A percentile compares a stretch with the other conserved stretches of the same genome.
These are phyloP conservation scores for Peziza echinospora DNA, from an alignment of 495 filamentous ascomycete species.

Conservation along the genomic window DNA sequence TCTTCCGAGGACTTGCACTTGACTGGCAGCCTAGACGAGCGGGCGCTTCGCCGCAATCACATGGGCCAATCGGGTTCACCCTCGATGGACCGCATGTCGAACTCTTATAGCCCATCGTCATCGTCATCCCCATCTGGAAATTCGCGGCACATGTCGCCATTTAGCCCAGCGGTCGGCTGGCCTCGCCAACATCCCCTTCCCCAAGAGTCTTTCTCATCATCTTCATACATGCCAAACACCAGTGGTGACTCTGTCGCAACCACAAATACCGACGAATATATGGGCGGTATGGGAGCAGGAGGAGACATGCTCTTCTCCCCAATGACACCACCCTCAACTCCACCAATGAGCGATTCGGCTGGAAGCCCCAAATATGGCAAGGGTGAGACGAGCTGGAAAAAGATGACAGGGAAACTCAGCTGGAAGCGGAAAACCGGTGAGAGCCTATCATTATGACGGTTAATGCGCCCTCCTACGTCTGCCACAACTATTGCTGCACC, in stretches of 20 bases:
- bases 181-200: constrained; percentile 63
- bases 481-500: no score
- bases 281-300: no score
- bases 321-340: constrained; percentile 79
- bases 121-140: constrained; percentile 15
- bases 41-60: constrained; percentile 15
- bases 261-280: no score
- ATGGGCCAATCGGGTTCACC: constrained; percentile 15
- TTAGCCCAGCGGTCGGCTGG: constrained; percentile 14
- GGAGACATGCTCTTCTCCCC: no score
- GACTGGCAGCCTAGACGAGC: constrained; percentile 21
- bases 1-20: constrained; percentile 20
- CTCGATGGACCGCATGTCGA: constrained; percentile 16
- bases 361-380: constrained; percentile 4
- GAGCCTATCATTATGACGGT: neutral
- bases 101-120: constrained; percentile 15
- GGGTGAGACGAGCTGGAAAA: constrained; percentile 47
- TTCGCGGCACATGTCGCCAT: constrained; percentile 15
- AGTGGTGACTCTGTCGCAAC: no score
- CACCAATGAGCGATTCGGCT: constrained; percentile 40
- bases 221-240: no score
- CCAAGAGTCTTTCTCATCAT: no score
- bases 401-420: constrained; percentile 52
- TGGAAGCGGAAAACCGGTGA: constrained; percentile 22
- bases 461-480: neutral